Conservation (phyloP, 2,329 filamentous ascomycete genomes). For the Aspergillus cejpii region DNA sequence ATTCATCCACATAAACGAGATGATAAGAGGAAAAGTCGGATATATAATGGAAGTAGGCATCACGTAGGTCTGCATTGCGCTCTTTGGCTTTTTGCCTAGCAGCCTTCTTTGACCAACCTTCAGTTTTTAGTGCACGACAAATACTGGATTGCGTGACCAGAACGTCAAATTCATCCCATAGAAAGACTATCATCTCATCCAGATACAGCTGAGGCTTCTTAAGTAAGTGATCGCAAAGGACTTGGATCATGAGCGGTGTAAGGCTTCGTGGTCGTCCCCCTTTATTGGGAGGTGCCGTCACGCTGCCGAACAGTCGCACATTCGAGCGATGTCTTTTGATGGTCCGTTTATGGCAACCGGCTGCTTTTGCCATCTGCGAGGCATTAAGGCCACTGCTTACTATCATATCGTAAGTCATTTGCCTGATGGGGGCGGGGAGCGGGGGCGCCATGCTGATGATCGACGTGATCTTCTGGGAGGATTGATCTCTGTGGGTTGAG, state of each 20-base stretch:
- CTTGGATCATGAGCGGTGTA: conserved; percentile 24
- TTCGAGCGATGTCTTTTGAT: conserved; percentile 2
- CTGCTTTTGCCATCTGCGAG: conserved; percentile 2
- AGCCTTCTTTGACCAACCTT: conserved; percentile 29
- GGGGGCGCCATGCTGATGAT: too few species aligned
- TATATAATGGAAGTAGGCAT: conserved; percentile 27
- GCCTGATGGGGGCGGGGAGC: too few species aligned
- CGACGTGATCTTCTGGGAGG: too few species aligned
- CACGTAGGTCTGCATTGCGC: conserved; percentile 29
- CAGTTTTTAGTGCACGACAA: conserved; percentile 17
- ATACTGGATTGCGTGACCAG: conserved; percentile 17
- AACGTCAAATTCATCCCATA: conserved; percentile 23
- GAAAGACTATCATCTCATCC: conserved; percentile 27
- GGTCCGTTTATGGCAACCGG: background rate
- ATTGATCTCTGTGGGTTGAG: too few species aligned
- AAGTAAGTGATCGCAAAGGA: conserved; percentile 26
- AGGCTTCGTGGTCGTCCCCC: conserved; percentile 17
- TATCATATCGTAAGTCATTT: conserved; percentile 5
- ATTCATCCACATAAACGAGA: conserved; percentile 11
- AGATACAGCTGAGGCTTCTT: conserved; percentile 28
- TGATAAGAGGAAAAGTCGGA: conserved; percentile 18
- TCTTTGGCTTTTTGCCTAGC: conserved; percentile 26
- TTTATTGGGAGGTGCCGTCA: conserved; percentile 10
- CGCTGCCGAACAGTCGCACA: conserved; percentile 7
- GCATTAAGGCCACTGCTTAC: background rate